These are phyloP conservation scores for Wickerhamomyces subpelliculosus DNA, from an alignment of 805 yeast genomes.

Conservation along the genomic window DNA sequence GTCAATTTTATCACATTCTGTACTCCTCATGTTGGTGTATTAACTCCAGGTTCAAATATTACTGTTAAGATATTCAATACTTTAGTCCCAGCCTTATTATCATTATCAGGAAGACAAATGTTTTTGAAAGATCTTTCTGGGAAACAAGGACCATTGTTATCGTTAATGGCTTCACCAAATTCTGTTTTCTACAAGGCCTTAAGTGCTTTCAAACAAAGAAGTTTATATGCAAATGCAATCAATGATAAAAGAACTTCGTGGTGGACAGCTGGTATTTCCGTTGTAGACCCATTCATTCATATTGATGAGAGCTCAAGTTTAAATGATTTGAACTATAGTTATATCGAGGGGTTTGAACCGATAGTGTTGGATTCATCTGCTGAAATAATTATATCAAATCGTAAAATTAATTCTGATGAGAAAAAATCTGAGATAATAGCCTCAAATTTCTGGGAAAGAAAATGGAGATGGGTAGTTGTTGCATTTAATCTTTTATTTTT, in stretches of 20 bases:
- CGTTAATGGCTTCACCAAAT: conserved; percentile 55
- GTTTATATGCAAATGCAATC: conserved; percentile 68
- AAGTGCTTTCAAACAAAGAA: conserved; percentile 40
- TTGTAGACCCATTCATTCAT: conserved; percentile 49
- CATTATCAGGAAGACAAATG: conserved; percentile 68
- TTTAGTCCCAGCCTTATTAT: conserved; percentile 58
- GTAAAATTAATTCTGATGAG: conserved; percentile 8
- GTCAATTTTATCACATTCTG: conserved; percentile 55
- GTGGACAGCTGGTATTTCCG: conserved; percentile 73
- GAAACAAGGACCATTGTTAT: conserved; percentile 44
- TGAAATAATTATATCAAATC: conserved; percentile 28
- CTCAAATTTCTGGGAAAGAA: conserved; percentile 28
- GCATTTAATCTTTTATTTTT: conserved; percentile 39
- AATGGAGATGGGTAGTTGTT: conserved; percentile 43
- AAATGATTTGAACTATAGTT: conserved; percentile 32
- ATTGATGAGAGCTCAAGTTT: conserved; percentile 38
- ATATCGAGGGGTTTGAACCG: conserved; percentile 47
- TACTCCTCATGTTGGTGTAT: conserved; percentile 63
- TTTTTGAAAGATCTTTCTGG: conserved; percentile 45
- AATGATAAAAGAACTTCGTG: conserved; percentile 79
- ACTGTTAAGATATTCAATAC: conserved; percentile 51
- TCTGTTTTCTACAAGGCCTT: conserved; percentile 58
- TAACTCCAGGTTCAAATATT: conserved; percentile 50
- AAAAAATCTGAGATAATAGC: conserved; percentile 3
- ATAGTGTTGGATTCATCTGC: conserved; percentile 45